A percentile compares a stretch with the other conserved stretches of the same genome.
phyloP scores from a whole-genome alignment of 208 protist genomes.

The Trichomonas tenax region DNA sequence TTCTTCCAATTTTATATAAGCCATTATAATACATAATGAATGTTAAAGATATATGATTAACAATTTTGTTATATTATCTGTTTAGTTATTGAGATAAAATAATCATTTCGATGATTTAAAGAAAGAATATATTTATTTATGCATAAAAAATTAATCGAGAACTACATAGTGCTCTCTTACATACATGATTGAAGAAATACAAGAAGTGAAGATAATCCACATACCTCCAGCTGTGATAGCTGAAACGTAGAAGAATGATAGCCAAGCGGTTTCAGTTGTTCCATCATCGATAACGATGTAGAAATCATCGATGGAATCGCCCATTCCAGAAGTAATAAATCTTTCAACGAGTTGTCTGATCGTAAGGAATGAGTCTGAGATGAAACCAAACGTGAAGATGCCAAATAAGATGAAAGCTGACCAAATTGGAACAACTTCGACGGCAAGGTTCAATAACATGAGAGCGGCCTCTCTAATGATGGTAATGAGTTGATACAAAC shows the following conservation, averaged over 20 bases:
- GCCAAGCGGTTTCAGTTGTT: neutral
- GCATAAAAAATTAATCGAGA: neutral
- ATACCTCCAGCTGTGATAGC: neutral
- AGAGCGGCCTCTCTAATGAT: neutral
- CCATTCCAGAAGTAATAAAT: neutral
- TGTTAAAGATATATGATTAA: too few species aligned
- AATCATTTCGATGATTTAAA: too few species aligned
- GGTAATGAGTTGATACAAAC: neutral
- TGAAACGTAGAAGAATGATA: neutral
- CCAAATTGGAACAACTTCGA: neutral
- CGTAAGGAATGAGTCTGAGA: neutral
- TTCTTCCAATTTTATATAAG: too few species aligned
- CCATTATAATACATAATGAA: too few species aligned
- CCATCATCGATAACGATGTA: conserved; percentile 8
- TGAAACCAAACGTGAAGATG: neutral
- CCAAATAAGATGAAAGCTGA: neutral
- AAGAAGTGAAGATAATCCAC: conserved; percentile 16
- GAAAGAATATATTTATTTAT: too few species aligned
- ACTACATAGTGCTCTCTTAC: neutral
- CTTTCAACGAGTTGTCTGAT: neutral
- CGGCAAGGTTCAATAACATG: neutral
- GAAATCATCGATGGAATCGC: conserved; percentile 7
- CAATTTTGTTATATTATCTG: too few species aligned
- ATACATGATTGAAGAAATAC: neutral
- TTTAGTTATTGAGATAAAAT: too few species aligned